Base-by-base conservation (phyloP, 345 rosid genomes). In the Hypericum perforatum region DNA sequence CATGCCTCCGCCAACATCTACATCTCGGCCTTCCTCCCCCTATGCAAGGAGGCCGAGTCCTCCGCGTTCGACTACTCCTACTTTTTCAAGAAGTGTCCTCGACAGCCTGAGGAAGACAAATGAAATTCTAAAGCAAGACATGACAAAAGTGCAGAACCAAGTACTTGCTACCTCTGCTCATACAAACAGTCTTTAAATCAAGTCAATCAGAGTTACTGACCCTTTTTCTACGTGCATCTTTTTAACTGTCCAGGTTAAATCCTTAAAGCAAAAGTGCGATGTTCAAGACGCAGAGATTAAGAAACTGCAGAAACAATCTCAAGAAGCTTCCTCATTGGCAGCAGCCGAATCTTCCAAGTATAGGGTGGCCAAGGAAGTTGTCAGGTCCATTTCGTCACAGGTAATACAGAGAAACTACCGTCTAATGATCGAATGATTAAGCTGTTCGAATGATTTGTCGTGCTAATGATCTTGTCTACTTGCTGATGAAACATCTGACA, bases 41-140 rank as follows among this genome's bases (percentile, higher is more conserved):
- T 81, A 79, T 68, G 56, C 81, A 6, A 80, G 76, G 63, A 82
- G 74, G 73, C 75, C 84, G 10, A 88, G 86, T 65, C 80, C 98
- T 57, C 78, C 91, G 6, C 85, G 81, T n/a, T 41, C 75, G 54
- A 51, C 65, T 0, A 55, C 66, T 36, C 64, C 81, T 5, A 83
- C 79, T 22, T 85, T 88, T 64, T 85, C 97, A 0, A 83, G 88
- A 63, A 68, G 69, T 32, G 77, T 85, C 38, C 59, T 92, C 46
- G 95, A 83, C 62, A 85, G 85, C 74, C 83, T 92, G 40, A 88
- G 75, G 69, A 92, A 85, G 66, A 77, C 97, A 56, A 92, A 85
- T 60, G 95, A 81, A 32, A 70, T 70, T 61, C 62, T 88, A 71
- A 88, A 82, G 67, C 89, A 81, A 64, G 98, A 88, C 62, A 67